Evolutionary conservation across 441 rosid species (phyloP).

Genomic region (Rhodomyrtus psidioides): DNA sequence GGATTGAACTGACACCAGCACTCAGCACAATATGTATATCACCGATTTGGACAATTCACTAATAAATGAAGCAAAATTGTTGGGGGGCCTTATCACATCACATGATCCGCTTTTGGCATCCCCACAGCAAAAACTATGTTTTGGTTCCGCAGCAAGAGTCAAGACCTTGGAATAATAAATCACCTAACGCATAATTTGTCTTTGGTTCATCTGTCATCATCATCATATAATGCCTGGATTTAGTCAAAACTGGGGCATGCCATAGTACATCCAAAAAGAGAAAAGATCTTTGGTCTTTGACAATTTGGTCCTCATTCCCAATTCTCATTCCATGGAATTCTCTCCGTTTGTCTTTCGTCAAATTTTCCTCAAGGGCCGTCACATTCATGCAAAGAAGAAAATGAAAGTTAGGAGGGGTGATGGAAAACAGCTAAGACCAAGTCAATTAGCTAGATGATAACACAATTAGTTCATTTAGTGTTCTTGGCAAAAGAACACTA

Average conservation of each 20-base stretch:
- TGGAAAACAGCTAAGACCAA: neutral
- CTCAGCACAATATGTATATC: neutral
- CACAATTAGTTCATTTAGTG: neutral
- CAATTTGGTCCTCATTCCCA: neutral
- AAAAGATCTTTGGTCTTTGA: neutral
- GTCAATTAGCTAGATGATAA: neutral
- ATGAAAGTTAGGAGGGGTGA: neutral
- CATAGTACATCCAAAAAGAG: neutral
- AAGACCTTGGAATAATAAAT: neutral
- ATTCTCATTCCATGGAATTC: neutral
- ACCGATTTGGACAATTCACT: neutral
- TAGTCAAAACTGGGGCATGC: neutral
- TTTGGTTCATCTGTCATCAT: neutral
- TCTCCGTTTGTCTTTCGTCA: neutral
- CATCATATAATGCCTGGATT: neutral
- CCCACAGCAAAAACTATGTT: neutral
- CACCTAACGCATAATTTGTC: neutral
- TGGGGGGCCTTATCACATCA: neutral
- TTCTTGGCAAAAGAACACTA: too few species aligned
- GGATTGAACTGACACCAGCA: too few species aligned
- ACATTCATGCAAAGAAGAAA: neutral
- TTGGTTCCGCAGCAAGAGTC: neutral
- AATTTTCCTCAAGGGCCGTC: neutral
- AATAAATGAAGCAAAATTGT: neutral
- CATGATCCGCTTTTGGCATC: neutral